Conservation (phyloP, 2,329 filamentous ascomycete species). For the Hypomyces perniciosus region DNA sequence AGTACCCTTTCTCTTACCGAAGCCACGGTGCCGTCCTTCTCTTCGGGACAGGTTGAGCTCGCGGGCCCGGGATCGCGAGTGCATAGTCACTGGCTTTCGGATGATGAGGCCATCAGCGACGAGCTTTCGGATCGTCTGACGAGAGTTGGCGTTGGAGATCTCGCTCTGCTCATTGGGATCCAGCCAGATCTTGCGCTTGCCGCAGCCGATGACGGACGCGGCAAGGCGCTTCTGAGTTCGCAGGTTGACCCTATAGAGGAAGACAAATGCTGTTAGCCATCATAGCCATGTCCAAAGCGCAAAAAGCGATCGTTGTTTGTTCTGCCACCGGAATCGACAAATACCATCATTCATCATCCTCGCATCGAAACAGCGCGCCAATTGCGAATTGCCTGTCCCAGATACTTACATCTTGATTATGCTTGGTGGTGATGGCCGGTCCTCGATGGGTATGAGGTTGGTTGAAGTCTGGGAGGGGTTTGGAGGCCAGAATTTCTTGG, state of each 20-base stretch:
- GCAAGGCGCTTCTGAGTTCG: conserved; percentile 99
- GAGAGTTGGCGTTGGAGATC: conserved; percentile 99
- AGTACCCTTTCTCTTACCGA: conserved; percentile 99
- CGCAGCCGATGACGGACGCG: conserved; percentile 96
- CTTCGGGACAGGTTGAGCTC: conserved; percentile 91
- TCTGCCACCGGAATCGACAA: conserved; percentile 3
- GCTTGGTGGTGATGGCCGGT: conserved; percentile 36
- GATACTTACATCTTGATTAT: conserved; percentile 41
- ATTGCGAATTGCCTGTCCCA: conserved; percentile 1
- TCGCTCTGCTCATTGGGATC: conserved; percentile 99
- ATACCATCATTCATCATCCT: conserved; percentile 1
- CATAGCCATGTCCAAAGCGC: not conserved
- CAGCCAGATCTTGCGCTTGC: conserved; percentile 99
- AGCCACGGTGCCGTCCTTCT: conserved; percentile 96
- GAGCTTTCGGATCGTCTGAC: conserved; percentile 99
- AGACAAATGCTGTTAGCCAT: conserved; percentile 25
- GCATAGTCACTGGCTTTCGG: conserved; percentile 99
- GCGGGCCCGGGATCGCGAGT: conserved; percentile 94
- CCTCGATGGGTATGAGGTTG: conserved; percentile 31
- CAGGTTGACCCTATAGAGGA: conserved; percentile 82
- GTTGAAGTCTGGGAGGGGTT: conserved; percentile 36
- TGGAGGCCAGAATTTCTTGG: conserved; percentile 35
- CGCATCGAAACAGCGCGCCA: conserved; percentile 1
- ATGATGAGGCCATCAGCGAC: conserved; percentile 99
- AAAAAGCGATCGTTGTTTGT: not conserved